Evolutionary conservation across 2,329 filamentous ascomycete genomes (phyloP).

Genomic region (Arachnomyces sp.): DNA sequence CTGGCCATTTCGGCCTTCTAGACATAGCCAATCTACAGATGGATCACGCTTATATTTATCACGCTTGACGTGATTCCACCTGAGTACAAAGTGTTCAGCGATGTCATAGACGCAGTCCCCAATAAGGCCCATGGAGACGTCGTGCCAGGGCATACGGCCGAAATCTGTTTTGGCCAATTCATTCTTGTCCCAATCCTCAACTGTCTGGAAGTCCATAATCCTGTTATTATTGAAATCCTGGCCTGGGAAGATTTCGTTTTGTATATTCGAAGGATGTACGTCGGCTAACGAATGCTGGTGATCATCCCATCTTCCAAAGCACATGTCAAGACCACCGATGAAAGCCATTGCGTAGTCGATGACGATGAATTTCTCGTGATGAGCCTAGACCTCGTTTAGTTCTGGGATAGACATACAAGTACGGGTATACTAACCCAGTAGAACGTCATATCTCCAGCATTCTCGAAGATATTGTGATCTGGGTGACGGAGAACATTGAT

Average conservation of each 20-base stretch:
- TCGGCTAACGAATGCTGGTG: constrained; percentile 80
- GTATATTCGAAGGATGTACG: constrained; percentile 74
- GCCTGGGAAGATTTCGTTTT: constrained; percentile 82
- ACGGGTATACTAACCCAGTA: constrained; percentile 56
- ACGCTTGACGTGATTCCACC: constrained; percentile 95
- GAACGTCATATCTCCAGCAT: constrained; percentile 90
- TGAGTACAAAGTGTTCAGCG: constrained; percentile 85
- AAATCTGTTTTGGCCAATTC: constrained; percentile 85
- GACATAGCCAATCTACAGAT: constrained; percentile 73
- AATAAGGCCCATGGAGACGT: constrained; percentile 85
- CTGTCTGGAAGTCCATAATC: constrained; percentile 89
- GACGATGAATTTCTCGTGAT: constrained; percentile 96
- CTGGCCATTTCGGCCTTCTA: constrained; percentile 67
- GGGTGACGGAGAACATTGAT: constrained; percentile 86
- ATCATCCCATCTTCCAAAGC: constrained; percentile 90
- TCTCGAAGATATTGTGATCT: constrained; percentile 91
- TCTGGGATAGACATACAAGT: background rate
- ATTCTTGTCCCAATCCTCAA: constrained; percentile 87
- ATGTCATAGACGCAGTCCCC: constrained; percentile 90
- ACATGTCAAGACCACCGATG: constrained; percentile 88
- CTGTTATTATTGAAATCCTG: constrained; percentile 98
- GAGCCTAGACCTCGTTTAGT: constrained; percentile 46
- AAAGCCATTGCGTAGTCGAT: constrained; percentile 88
- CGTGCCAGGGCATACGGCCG: constrained; percentile 97
- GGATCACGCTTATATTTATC: constrained; percentile 94